These are phyloP conservation scores for Gamsiella multidivaricata DNA, from an alignment of 192 early-diverging fungal genomes.

Conservation along the genomic window DNA sequence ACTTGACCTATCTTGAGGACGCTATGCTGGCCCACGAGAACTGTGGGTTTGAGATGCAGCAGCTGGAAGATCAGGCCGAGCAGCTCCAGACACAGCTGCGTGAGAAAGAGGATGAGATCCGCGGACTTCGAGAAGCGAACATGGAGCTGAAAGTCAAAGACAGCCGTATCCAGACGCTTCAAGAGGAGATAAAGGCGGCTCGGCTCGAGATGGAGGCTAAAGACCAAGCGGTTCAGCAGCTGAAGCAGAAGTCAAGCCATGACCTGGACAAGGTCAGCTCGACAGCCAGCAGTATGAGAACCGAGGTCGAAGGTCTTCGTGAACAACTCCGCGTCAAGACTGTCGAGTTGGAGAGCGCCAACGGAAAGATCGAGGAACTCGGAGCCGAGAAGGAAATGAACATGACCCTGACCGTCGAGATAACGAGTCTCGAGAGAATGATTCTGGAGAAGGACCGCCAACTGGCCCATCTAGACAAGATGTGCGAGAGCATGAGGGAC, in stretches of 20 bases:
- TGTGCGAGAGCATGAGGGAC: constrained; percentile 5
- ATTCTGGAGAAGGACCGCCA: constrained; percentile 17
- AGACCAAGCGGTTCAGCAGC: not conserved
- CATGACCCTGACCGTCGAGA: constrained; percentile 20
- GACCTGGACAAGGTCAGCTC: constrained; percentile 29
- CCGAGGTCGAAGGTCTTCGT: constrained; percentile 25
- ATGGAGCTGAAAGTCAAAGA: not conserved
- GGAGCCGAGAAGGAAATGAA: constrained; percentile 4
- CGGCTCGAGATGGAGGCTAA: constrained; percentile 17
- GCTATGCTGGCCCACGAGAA: constrained; percentile 22
- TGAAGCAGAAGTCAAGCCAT: constrained; percentile 13
- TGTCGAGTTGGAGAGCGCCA: not conserved
- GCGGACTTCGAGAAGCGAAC: constrained; percentile 1
- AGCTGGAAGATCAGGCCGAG: constrained; percentile 21
- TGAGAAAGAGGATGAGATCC: constrained; percentile 14
- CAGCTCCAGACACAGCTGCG: constrained; percentile 5
- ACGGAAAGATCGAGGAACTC: constrained; percentile 10
- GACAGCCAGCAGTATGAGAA: constrained; percentile 19
- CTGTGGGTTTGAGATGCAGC: constrained; percentile 2
- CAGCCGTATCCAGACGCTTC: constrained; percentile 5
- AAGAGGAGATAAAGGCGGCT: constrained; percentile 12
- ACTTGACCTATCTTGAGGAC: constrained; percentile 35
- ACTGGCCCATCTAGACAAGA: constrained; percentile 14
- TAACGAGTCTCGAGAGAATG: constrained; percentile 21
- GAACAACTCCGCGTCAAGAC: constrained; percentile 15